phyloP scores from a whole-genome alignment of 352 stramenopile species.

The Globisporangium heterothallicum region DNA sequence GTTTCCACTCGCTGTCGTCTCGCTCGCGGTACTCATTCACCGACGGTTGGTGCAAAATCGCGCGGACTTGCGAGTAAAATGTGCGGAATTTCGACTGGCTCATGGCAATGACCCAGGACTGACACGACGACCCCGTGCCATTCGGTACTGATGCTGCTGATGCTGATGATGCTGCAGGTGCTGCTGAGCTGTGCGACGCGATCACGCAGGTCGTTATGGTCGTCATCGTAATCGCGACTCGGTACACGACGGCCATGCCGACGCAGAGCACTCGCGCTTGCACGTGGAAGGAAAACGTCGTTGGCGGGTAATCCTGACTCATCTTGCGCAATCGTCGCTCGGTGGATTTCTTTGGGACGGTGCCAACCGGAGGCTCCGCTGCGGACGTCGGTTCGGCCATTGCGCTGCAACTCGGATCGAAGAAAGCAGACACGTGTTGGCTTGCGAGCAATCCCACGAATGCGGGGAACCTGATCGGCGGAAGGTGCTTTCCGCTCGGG shows the following conservation, averaged over 20 bases:
- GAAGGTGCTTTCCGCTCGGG: no score
- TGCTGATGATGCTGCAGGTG: conserved; percentile 10
- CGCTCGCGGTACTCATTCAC: conserved; percentile 18
- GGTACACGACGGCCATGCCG: conserved; percentile 47
- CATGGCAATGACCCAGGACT: conserved; percentile 57
- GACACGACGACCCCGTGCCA: conserved; percentile 17
- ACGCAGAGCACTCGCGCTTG: conserved; percentile 50
- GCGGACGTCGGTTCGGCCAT: background rate
- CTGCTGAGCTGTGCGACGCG: conserved; percentile 6
- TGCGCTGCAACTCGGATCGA: no score
- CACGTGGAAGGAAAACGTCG: conserved; percentile 37
- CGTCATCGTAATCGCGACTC: conserved; percentile 35
- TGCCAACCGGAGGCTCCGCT: background rate
- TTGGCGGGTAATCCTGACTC: conserved; percentile 47
- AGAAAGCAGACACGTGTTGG: no score
- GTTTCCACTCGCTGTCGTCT: conserved; percentile 32
- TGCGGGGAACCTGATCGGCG: no score
- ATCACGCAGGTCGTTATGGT: conserved; percentile 14
- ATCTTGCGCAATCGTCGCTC: conserved; percentile 54
- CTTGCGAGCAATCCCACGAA: no score
- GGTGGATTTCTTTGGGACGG: conserved; percentile 11
- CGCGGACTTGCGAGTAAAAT: conserved; percentile 38
- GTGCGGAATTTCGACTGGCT: conserved; percentile 49
- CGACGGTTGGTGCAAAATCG: conserved; percentile 32
- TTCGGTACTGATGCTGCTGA: conserved; percentile 11